Evolutionary conservation across 441 rosid genomes (phyloP).

Genomic region (Kokia cookei): DNA sequence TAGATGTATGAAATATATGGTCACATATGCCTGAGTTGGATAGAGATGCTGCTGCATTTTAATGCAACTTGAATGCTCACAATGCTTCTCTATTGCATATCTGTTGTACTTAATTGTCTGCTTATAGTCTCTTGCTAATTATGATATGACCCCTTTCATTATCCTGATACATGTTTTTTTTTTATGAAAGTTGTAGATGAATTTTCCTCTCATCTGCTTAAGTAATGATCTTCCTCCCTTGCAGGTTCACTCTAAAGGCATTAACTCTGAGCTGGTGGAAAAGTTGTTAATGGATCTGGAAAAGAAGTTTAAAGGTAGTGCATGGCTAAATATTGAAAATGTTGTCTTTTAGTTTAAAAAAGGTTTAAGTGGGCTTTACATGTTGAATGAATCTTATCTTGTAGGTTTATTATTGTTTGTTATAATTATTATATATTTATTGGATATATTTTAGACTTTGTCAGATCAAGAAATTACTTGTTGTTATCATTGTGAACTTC

Average conservation of each 20-base stretch:
- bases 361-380: not conserved
- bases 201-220: constrained; percentile 35
- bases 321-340: not conserved
- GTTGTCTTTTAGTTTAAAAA: not conserved
- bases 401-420: not conserved
- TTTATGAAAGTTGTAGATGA: not conserved
- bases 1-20: not conserved
- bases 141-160: constrained; percentile 6
- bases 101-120: not conserved
- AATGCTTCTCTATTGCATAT: not conserved
- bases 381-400: not conserved
- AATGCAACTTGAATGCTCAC: not conserved
- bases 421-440: not conserved
- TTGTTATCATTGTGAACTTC: not conserved
- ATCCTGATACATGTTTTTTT: not conserved
- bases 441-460: not conserved
- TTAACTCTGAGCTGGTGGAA: constrained; percentile 70
- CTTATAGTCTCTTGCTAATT: not conserved
- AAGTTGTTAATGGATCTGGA: constrained; percentile 64
- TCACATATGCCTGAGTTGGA: not conserved
- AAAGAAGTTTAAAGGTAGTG: constrained; percentile 62
- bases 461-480: not conserved
- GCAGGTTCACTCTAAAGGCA: constrained; percentile 86
- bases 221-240: constrained; percentile 3
- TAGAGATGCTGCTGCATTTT: not conserved